Conservation (phyloP, 1,139 yeast genomes). For the Scheffersomyces cryptocercus region DNA sequence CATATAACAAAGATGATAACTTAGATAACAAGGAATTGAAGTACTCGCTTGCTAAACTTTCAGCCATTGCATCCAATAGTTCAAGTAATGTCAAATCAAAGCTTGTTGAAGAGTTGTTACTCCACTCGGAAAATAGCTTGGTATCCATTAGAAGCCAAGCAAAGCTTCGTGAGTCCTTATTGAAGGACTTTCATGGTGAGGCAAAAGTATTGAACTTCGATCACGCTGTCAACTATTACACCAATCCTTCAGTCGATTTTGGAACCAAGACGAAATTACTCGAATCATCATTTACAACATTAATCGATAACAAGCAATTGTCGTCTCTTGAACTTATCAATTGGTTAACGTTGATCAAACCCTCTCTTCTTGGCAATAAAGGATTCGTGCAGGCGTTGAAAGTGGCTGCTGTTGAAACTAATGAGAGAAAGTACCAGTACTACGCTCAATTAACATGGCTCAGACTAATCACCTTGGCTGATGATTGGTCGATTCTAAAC, state of each 20-base stretch:
- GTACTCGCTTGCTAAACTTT: slow-evolving; percentile 70
- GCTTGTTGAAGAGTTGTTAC: slow-evolving; percentile 26
- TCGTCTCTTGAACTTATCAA: slow-evolving; percentile 52
- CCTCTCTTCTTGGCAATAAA: slow-evolving; percentile 19
- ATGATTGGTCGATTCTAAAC: slow-evolving; percentile 56
- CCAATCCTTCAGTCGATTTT: slow-evolving; percentile 18
- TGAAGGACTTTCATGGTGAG: slow-evolving; percentile 23
- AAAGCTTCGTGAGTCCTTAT: slow-evolving; percentile 34
- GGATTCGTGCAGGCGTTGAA: slow-evolving; percentile 39
- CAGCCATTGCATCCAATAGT: slow-evolving; percentile 34
- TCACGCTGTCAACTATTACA: slow-evolving; percentile 21
- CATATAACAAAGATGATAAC: slow-evolving; percentile 33
- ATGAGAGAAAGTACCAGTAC: slow-evolving; percentile 23
- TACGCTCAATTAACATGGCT: slow-evolving; percentile 55
- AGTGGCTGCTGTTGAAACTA: slow-evolving; percentile 31
- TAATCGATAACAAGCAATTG: slow-evolving; percentile 44
- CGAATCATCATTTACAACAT: slow-evolving; percentile 32
- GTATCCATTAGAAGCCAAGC: slow-evolving; percentile 51
- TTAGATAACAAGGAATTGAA: slow-evolving; percentile 56
- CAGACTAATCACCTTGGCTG: slow-evolving; percentile 56
- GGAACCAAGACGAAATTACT: slow-evolving; percentile 18
- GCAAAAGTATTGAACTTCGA: slow-evolving; percentile 19
- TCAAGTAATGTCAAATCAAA: neutral
- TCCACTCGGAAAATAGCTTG: slow-evolving; percentile 49
- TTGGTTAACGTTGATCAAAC: slow-evolving; percentile 54